Conservation (phyloP, 352 stramenopile species). For the Phytophthora ohioensis region DNA sequence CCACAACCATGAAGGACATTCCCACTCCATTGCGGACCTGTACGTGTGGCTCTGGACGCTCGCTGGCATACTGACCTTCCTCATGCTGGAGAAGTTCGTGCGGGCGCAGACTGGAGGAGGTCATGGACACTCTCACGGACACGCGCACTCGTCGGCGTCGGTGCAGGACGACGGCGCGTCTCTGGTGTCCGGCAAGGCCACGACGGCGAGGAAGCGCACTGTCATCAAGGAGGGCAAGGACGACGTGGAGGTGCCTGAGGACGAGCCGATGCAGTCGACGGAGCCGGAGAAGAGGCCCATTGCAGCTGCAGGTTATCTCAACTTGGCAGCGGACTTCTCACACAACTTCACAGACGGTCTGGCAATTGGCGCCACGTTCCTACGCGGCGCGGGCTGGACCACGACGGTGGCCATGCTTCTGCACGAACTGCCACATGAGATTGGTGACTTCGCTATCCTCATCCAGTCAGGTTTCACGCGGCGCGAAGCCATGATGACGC, state of each 20-base stretch:
- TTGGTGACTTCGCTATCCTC: conserved; percentile 93
- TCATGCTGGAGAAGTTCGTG: conserved; percentile 88
- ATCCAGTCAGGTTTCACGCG: conserved; percentile 92
- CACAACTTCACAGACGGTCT: conserved; percentile 96
- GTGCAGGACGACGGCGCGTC: conserved; percentile 35
- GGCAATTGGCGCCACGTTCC: conserved; percentile 93
- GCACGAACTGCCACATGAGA: conserved; percentile 93
- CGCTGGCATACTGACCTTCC: conserved; percentile 75
- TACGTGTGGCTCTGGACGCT: conserved; percentile 82
- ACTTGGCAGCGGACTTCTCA: conserved; percentile 91
- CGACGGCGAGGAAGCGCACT: conserved; percentile 46
- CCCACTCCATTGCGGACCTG: conserved; percentile 70
- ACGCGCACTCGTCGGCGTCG: conserved; percentile 35
- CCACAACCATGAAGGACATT: conserved; percentile 63
- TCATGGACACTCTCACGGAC: conserved; percentile 50
- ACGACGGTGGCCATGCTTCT: conserved; percentile 91
- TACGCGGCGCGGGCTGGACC: conserved; percentile 77
- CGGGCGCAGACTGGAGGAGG: conserved; percentile 61
- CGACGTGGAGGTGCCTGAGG: conserved; percentile 26
- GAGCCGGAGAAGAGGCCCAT: conserved; percentile 51
- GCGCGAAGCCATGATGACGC: conserved; percentile 90
- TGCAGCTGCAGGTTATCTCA: conserved; percentile 89
- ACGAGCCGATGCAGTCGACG: conserved; percentile 23
- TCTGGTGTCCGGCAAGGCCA: conserved; percentile 15
- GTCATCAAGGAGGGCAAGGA: conserved; percentile 49